Evolutionary conservation across 2,329 filamentous ascomycete genomes (phyloP).

Genomic region (Cordyceps tenuipes): DNA sequence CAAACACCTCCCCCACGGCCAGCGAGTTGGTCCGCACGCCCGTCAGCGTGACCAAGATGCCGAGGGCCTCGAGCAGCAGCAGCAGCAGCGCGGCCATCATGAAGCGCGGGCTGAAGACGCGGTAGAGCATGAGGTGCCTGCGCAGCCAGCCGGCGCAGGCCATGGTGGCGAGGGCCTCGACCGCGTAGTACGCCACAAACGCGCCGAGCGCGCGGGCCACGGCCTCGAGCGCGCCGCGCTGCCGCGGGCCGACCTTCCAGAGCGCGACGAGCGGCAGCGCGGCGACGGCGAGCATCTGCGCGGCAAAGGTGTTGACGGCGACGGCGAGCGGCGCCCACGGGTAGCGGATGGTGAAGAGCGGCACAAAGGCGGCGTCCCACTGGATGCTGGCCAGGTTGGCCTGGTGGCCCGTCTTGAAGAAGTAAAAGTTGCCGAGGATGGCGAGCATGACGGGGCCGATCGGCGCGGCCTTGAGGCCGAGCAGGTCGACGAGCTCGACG

Average conservation of each 20-base stretch:
- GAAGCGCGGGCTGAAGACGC: constrained; percentile 86
- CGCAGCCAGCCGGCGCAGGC: constrained; percentile 83
- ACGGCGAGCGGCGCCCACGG: constrained; percentile 83
- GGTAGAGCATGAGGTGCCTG: constrained; percentile 91
- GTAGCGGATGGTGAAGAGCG: constrained; percentile 72
- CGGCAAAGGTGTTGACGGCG: constrained; percentile 77
- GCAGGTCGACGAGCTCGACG: constrained; percentile 55
- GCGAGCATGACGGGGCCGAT: constrained; percentile 80
- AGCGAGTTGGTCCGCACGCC: constrained; percentile 69
- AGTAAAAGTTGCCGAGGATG: constrained; percentile 87
- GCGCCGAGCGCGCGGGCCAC: constrained; percentile 63
- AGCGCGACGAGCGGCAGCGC: constrained; percentile 74
- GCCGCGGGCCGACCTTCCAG: constrained; percentile 81
- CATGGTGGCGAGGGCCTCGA: constrained; percentile 76
- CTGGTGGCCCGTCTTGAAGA: constrained; percentile 97
- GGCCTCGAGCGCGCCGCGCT: constrained; percentile 58
- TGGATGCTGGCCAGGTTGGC: constrained; percentile 81
- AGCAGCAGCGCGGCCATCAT: constrained; percentile 70
- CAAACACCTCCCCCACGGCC: constrained; percentile 82
- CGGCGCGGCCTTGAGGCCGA: constrained; percentile 53
- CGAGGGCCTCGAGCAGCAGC: constrained; percentile 68
- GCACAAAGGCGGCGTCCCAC: constrained; percentile 93
- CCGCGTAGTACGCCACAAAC: constrained; percentile 74
- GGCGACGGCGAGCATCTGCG: constrained; percentile 74
- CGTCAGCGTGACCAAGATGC: constrained; percentile 60